phyloP scores from a whole-genome alignment of 495 filamentous ascomycete genomes.

The Daldinia concentrica region DNA sequence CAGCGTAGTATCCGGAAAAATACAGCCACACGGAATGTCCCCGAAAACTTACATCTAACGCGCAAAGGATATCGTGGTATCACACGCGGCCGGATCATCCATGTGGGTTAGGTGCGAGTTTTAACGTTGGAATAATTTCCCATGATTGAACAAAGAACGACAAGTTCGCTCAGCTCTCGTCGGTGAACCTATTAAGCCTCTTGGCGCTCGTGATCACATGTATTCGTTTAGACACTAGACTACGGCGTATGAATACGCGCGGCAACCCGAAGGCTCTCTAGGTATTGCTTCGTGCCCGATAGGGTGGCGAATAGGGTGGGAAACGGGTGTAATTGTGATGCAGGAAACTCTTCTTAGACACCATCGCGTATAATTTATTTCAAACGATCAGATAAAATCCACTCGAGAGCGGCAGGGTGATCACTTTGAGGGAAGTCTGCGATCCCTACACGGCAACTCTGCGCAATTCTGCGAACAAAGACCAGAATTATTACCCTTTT shows the following conservation, averaged over 20 bases:
- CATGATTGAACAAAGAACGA: not conserved
- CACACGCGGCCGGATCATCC: not conserved
- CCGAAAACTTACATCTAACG: not conserved
- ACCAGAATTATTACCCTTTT: not conserved
- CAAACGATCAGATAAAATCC: not conserved
- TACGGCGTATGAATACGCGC: not conserved
- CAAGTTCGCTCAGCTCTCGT: not conserved
- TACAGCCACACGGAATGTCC: not conserved
- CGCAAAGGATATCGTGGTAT: not conserved
- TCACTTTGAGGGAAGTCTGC: not conserved
- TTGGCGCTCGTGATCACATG: not conserved
- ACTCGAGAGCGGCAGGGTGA: not conserved
- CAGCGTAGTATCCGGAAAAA: not conserved
- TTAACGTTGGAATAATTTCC: not conserved
- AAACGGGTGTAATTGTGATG: not conserved
- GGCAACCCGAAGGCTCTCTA: not conserved
- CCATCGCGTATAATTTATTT: not conserved
- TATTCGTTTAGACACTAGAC: not conserved
- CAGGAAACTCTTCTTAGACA: not conserved
- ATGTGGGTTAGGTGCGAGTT: not conserved
- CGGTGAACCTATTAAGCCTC: not conserved
- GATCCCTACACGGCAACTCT: not conserved
- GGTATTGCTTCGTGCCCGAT: not conserved
- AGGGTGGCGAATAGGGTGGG: not conserved
- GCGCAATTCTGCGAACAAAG: not conserved